phyloP scores from a whole-genome alignment of 116 monocot genomes.

The Posidonia oceanica region DNA sequence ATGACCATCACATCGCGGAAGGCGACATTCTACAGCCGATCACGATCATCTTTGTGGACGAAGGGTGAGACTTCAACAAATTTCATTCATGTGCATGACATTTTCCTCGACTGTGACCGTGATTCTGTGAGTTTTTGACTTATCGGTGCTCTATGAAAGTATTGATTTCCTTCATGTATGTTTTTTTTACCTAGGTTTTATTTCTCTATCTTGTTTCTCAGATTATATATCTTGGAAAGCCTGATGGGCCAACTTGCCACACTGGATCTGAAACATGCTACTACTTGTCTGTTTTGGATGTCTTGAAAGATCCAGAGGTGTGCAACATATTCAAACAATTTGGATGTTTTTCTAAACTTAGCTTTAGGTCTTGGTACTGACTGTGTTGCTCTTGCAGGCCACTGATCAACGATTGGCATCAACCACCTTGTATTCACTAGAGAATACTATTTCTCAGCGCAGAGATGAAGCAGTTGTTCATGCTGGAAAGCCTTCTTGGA shows the following conservation, averaged over 20 bases:
- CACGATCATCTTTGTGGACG: slow-evolving; percentile 79
- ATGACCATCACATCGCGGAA: slow-evolving; percentile 60
- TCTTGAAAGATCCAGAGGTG: slow-evolving; percentile 50
- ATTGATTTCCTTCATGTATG: no score
- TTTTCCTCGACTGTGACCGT: slow-evolving; percentile 88
- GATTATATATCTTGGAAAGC: slow-evolving; percentile 93
- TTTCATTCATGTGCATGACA: slow-evolving; percentile 84
- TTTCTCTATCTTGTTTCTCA: slow-evolving; percentile 11
- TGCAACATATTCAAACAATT: not conserved
- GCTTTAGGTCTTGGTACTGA: not conserved
- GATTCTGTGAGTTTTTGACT: slow-evolving; percentile 59
- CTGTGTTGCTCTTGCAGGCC: slow-evolving; percentile 12
- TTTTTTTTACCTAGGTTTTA: not conserved
- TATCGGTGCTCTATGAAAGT: no score
- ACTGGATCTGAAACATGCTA: slow-evolving; percentile 89
- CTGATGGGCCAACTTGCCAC: slow-evolving; percentile 92
- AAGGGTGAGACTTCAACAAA: slow-evolving; percentile 93
- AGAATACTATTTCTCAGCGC: slow-evolving; percentile 66
- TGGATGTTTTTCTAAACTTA: not conserved
- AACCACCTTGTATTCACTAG: slow-evolving; percentile 66
- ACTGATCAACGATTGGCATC: slow-evolving; percentile 34
- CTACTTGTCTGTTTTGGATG: slow-evolving; percentile 57
- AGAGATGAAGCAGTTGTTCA: slow-evolving; percentile 33
- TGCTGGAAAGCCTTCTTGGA: slow-evolving; percentile 74
- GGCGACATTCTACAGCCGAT: slow-evolving; percentile 90